Conservation (phyloP, 805 yeast genomes). For the Hanseniaspora vineae region DNA sequence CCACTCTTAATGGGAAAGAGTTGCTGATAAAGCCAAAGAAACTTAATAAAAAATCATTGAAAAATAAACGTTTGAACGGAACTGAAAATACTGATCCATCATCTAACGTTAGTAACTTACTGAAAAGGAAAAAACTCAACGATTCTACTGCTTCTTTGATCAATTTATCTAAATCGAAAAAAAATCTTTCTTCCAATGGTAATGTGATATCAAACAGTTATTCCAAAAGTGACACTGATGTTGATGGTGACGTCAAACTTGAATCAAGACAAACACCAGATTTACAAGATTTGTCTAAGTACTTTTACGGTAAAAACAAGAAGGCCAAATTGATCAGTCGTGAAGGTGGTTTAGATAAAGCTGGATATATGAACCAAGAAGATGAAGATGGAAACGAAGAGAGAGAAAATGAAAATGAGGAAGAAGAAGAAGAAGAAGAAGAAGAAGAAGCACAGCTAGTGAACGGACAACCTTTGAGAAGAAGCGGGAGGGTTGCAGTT, state of each 20-base stretch:
- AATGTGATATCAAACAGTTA: no score
- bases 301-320: no score
- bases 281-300: no score
- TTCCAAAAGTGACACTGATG: conserved; percentile 6
- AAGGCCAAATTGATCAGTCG: conserved; percentile 2
- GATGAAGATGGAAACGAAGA: conserved; percentile 9
- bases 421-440: conserved; percentile 6
- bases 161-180: conserved; percentile 1
- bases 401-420: conserved; percentile 7
- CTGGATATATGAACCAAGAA: not conserved
- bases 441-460: not conserved
- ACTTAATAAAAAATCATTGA: no score
- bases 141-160: no score
- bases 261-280: no score
- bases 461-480: not conserved
- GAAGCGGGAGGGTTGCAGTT: not conserved
- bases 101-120: no score
- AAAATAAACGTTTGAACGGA: no score
- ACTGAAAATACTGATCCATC: no score
- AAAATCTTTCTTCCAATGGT: conserved; percentile 6
- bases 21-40: no score
- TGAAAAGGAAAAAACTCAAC: no score
- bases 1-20: no score
- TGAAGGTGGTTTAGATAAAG: conserved; percentile 7
- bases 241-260: conserved; percentile 5